Evolutionary conservation across 2,329 filamentous ascomycete species (phyloP), one percentile per base, ranked within the genome.

Genomic region (Ophiocordyceps camponoti-rufipedis): DNA sequence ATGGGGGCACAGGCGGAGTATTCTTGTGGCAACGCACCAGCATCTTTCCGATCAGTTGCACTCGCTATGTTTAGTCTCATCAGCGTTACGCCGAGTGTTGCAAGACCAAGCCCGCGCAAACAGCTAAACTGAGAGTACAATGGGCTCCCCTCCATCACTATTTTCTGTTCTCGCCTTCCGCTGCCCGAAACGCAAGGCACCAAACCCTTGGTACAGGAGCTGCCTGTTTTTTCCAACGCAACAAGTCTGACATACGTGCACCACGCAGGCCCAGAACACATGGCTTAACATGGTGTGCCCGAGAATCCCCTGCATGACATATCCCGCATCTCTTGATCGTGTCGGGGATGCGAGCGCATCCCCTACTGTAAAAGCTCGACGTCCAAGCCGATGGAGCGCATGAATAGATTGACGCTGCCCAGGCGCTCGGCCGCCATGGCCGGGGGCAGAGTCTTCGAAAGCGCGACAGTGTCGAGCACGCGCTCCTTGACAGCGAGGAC

Each of bases 301-400:
- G 11, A 10, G 3, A 9, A 16, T 16, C 35, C 10, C 54, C 28
- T 49, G 54, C 41, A 28, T 43, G 16, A 12, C 23, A 6, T 23
- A n/a, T 31, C 4, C 4, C 41, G 42, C 16, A 19, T 41, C 18
- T 41, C 13, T 41, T 41, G 4, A 12, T 31, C 4, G 9, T 31
- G 4, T 31, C 29, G 29, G 29, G 8, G 29, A 31, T 39, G 35
- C 35, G 16, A 11, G 35, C 18, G 35, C 16, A 5, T 12, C 14
- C 13, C 5, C 56, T 58, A 66, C 55, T 64, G 62, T 49, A 78
- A 62, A 44, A 81, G 64, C 54, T 95, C 91, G 44, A 98, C 91
- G 67, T 98, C 91, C 59, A 98, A 72, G n/a, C 91, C 91, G 63
- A 98, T 95, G 46, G 89, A 91, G 57, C 87, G 82, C 88, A 98